Conservation (phyloP, 257 asterid species). For the Nyctanthes arbortristis region DNA sequence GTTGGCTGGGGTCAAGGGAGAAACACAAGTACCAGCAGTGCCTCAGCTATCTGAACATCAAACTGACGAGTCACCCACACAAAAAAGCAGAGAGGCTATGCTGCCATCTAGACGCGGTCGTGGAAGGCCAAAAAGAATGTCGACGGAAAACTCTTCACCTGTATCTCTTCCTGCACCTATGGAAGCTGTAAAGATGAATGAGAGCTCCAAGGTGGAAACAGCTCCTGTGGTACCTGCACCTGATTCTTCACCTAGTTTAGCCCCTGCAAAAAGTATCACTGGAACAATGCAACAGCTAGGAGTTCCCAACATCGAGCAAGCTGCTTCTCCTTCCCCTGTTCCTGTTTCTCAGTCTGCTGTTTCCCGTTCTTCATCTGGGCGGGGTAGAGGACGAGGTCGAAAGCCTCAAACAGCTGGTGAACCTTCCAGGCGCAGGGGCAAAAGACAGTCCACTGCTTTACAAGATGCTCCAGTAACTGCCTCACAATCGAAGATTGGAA, state of each 20-base stretch:
- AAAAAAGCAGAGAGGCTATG: slow-evolving; percentile 47
- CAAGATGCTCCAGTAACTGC: slow-evolving; percentile 42
- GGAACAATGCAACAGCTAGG: slow-evolving; percentile 42
- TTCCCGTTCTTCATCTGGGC: slow-evolving; percentile 54
- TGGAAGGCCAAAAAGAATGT: slow-evolving; percentile 89
- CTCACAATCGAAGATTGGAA: slow-evolving; percentile 29
- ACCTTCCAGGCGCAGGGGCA: slow-evolving; percentile 74
- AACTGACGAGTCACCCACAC: slow-evolving; percentile 31
- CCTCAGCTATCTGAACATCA: slow-evolving; percentile 42
- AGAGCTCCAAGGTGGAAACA: slow-evolving; percentile 32
- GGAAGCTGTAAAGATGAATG: slow-evolving; percentile 34
- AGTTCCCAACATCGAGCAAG: slow-evolving; percentile 40
- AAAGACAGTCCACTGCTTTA: slow-evolving; percentile 41
- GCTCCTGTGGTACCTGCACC: slow-evolving; percentile 37
- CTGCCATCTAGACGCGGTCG: slow-evolving; percentile 90
- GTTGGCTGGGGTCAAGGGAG: slow-evolving; percentile 36
- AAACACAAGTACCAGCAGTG: slow-evolving; percentile 36
- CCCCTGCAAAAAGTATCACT: slow-evolving; percentile 36
- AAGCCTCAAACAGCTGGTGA: slow-evolving; percentile 64
- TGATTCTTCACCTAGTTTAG: slow-evolving; percentile 35
- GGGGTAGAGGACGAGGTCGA: slow-evolving; percentile 81
- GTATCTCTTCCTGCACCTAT: slow-evolving; percentile 33
- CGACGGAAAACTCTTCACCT: slow-evolving; percentile 37
- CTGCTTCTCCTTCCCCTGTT: slow-evolving; percentile 35
- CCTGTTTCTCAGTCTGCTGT: slow-evolving; percentile 50